Evolutionary conservation across 805 yeast genomes (phyloP).

Genomic region (Hanseniaspora vineae): DNA sequence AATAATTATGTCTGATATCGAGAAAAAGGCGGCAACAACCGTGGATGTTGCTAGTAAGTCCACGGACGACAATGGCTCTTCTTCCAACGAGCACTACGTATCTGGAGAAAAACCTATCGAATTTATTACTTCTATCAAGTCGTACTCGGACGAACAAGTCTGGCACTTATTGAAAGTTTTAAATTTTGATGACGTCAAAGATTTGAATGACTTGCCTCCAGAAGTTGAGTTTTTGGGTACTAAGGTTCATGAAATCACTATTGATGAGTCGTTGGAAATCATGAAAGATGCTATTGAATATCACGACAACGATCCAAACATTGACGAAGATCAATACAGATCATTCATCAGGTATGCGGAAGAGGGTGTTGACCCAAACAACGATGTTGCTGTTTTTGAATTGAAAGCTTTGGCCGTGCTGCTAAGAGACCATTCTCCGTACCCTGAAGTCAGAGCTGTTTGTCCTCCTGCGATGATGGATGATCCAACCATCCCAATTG

Average conservation of each 20-base stretch:
- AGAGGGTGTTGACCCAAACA: conserved; percentile 15
- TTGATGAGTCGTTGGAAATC: conserved; percentile 29
- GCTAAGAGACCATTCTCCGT: conserved; percentile 38
- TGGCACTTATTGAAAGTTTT: conserved; percentile 4
- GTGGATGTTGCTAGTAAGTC: not conserved
- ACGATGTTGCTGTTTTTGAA: conserved; percentile 13
- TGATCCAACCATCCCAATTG: conserved; percentile 34
- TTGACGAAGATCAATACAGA: conserved; percentile 27
- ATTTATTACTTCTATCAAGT: conserved; percentile 2
- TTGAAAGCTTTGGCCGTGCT: conserved; percentile 24
- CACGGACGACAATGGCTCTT: not conserved
- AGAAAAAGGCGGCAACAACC: not conserved
- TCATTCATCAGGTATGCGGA: conserved; percentile 21
- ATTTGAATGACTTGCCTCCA: conserved; percentile 9
- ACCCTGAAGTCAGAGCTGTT: conserved; percentile 55
- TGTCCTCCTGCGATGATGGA: conserved; percentile 33
- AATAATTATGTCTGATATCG: not conserved
- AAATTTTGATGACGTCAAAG: conserved; percentile 7
- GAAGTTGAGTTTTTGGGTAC: conserved; percentile 28
- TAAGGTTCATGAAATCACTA: conserved; percentile 24
- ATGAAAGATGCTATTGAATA: conserved; percentile 27
- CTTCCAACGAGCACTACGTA: not conserved
- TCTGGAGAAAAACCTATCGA: not conserved
- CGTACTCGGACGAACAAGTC: conserved; percentile 4
- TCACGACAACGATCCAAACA: conserved; percentile 36